phyloP scores from a whole-genome alignment of 805 yeast species.

The Kuraishia floccosa region DNA sequence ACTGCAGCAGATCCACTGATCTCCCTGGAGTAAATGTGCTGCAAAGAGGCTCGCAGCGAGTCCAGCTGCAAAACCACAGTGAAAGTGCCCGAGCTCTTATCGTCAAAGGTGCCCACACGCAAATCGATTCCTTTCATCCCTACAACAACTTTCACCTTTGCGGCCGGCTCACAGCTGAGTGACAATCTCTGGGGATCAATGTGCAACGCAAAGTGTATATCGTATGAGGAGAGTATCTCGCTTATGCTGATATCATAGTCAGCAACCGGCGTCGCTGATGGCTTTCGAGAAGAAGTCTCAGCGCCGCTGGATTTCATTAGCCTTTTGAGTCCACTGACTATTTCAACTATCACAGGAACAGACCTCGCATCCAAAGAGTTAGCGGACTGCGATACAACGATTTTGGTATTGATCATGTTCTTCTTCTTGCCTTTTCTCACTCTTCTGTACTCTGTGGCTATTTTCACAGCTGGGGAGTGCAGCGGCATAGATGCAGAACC shows the following conservation, averaged over 20 bases:
- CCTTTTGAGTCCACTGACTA: slow-evolving; percentile 35
- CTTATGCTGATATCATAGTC: neutral
- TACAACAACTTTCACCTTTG: slow-evolving; percentile 81
- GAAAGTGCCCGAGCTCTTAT: slow-evolving; percentile 5
- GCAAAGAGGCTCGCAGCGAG: slow-evolving; percentile 61
- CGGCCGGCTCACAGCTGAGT: slow-evolving; percentile 87
- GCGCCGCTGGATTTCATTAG: slow-evolving; percentile 26
- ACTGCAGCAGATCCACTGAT: slow-evolving; percentile 61
- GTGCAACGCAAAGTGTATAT: slow-evolving; percentile 36
- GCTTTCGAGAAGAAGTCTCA: neutral
- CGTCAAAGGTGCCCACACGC: slow-evolving; percentile 41
- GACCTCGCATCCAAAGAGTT: slow-evolving; percentile 64
- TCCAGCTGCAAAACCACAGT: slow-evolving; percentile 29
- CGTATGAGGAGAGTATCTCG: neutral
- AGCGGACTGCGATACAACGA: slow-evolving; percentile 55
- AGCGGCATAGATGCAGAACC: slow-evolving; percentile 42
- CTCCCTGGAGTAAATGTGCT: slow-evolving; percentile 86
- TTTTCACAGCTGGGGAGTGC: slow-evolving; percentile 65
- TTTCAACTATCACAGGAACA: slow-evolving; percentile 64
- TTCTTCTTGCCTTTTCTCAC: slow-evolving; percentile 17
- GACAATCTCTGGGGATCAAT: slow-evolving; percentile 67
- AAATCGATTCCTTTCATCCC: slow-evolving; percentile 58
- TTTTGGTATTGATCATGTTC: slow-evolving; percentile 37
- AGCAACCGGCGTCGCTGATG: neutral
- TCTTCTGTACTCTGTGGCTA: slow-evolving; percentile 42